Base-by-base conservation (phyloP, 1,139 yeast species). In the Saccharomycopsis crataegensis region DNA sequence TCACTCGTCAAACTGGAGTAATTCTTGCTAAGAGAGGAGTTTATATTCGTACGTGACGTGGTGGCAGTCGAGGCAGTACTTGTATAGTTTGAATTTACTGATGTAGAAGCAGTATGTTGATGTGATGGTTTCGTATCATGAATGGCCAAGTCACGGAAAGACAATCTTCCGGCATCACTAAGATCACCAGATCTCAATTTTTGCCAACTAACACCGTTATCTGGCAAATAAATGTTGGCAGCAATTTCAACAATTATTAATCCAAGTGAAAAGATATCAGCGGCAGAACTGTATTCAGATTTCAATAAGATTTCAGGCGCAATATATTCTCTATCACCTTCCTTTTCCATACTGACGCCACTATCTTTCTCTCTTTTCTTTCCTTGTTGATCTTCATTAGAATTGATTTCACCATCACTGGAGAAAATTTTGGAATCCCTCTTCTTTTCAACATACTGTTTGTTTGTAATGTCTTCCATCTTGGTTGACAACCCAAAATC, bases 131-230 rank as follows among this genome's bases (percentile, higher is more conserved):
- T 11, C 16, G 14, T n/a, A 17, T 43, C 60, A 16, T 44, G 52
- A 31, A 53, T 28, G 1, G 52, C 64, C 48, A 83, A 67, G 60
- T 83, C 88, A 17, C 83, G 82, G 2, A 86, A 81, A 56, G 94
- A 85, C 57, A 93, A 73, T 61, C 83, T 79, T 0, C 99, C 99
- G 0, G 98, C 98, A 68, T 93, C 99, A 36, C 95, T 84, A 59
- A 94, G 73, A 67, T 93, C 99, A 0, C 99, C 99, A 49, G 96
- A 87, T 60, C 99, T 77, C 59, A 93, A 72, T 67, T 91, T 91
- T 61, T 95, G 93, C 99, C 99, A 93, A 41, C 96, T 94, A 8
- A 90, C 79, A 6, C 99, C 99, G 67, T 94, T 91, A 62, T 93
- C 98, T 0, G 99, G 99, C 50, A 94, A 71, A 8, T 91, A 82